phyloP scores from a whole-genome alignment of 129 eudicot genomes.

The Silybum marianum region DNA sequence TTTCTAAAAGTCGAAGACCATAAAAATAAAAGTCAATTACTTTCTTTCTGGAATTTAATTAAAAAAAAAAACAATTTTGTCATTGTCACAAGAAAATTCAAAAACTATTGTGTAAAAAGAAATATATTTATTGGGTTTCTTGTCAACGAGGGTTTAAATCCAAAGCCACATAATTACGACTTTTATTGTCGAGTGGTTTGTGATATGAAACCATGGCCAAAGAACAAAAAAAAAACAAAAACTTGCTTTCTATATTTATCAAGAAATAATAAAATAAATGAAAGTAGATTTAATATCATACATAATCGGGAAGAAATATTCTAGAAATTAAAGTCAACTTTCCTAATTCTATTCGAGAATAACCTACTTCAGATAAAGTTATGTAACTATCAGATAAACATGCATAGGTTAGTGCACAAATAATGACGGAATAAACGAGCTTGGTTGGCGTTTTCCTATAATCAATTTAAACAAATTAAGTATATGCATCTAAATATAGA shows the following conservation, averaged over 20 bases:
- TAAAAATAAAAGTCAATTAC: background rate
- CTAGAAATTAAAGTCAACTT: background rate
- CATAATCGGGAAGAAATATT: background rate
- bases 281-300: background rate
- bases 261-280: background rate
- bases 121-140: background rate
- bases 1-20: conserved; percentile 21
- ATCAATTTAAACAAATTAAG: background rate
- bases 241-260: background rate
- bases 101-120: background rate
- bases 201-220: background rate
- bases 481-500: too few species aligned
- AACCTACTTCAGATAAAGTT: background rate
- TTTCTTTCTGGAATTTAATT: background rate
- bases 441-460: background rate
- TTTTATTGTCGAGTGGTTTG: conserved; percentile 15
- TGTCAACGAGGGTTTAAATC: conserved; percentile 6
- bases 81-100: conserved; percentile 22
- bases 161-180: background rate
- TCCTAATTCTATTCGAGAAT: background rate
- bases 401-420: background rate
- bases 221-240: background rate
- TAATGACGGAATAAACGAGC: background rate
- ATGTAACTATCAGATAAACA: background rate
- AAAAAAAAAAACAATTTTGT: background rate